Conservation (phyloP, 345 rosid species). For the Noccaea caerulescens region DNA sequence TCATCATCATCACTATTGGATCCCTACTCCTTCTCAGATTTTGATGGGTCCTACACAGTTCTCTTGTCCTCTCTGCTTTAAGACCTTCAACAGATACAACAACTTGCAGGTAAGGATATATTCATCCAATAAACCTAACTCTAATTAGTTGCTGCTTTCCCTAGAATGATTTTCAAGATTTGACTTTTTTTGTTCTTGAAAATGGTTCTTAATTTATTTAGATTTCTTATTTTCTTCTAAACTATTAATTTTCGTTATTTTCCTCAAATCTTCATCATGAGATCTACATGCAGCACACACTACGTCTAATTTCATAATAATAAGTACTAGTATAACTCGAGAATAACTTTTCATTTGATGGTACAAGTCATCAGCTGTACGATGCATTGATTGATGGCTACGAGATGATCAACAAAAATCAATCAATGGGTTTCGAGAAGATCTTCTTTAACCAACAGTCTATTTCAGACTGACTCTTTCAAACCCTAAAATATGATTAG, state of each 20-base stretch:
- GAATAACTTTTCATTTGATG: constrained; percentile 40
- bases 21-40: constrained; percentile 98
- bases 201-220: constrained; percentile 4
- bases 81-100: constrained; percentile 99
- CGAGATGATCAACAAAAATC: constrained; percentile 40
- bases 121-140: constrained; percentile 30
- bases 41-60: constrained; percentile 97
- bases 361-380: constrained; percentile 40
- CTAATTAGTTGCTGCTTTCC: constrained; percentile 14
- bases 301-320: constrained; percentile 22
- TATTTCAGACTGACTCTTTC: constrained; percentile 33
- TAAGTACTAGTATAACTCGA: constrained; percentile 12
- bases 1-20: constrained; percentile 89
- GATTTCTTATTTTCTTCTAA: background rate
- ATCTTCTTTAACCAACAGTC: constrained; percentile 47
- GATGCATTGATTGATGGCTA: constrained; percentile 39
- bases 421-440: constrained; percentile 39
- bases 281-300: constrained; percentile 19
- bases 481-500: constrained; percentile 39
- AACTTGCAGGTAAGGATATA: constrained; percentile 85
- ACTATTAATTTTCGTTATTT: background rate
- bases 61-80: constrained; percentile 97
- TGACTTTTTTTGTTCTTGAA: constrained; percentile 32
- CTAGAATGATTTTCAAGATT: constrained; percentile 29
- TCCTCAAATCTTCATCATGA: constrained; percentile 32